Evolutionary conservation across 2,329 filamentous ascomycete genomes (phyloP).

Genomic region (Fusarium sp.): DNA sequence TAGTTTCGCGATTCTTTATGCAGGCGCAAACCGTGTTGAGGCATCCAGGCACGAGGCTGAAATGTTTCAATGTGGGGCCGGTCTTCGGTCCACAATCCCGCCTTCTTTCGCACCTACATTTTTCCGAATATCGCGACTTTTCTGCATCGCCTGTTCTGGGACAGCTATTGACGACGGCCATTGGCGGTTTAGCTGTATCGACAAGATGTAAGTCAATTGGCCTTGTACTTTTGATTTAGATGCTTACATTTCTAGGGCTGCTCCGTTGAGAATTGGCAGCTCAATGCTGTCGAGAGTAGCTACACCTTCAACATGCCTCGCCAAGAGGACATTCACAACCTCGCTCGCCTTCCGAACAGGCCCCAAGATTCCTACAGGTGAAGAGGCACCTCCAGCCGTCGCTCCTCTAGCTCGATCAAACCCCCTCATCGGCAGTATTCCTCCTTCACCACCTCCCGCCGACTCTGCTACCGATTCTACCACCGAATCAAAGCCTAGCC

Average conservation of each 20-base stretch:
- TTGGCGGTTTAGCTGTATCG: conserved; percentile 22
- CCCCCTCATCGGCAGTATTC: background rate
- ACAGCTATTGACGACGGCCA: conserved; percentile 34
- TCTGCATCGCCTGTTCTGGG: conserved; percentile 22
- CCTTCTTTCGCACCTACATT: conserved; percentile 45
- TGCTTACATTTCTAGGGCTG: conserved; percentile 40
- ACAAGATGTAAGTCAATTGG: conserved; percentile 34
- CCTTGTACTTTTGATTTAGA: rapidly evolving
- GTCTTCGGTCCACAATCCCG: conserved; percentile 18
- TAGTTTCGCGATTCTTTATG: conserved; percentile 8
- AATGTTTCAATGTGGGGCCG: conserved; percentile 39
- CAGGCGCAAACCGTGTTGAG: conserved; percentile 32
- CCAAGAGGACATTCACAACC: conserved; percentile 47
- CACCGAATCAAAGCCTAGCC: conserved; percentile 1
- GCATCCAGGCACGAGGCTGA: conserved; percentile 42
- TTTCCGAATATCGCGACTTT: conserved; percentile 44
- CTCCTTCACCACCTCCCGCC: conserved; percentile 22
- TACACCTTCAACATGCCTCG: conserved; percentile 31
- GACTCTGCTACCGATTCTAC: background rate
- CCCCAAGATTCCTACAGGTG: conserved; percentile 6
- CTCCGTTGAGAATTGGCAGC: conserved; percentile 43
- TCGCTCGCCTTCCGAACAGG: conserved; percentile 43
- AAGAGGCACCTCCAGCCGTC: conserved; percentile 2
- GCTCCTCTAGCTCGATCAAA: conserved; percentile 14
- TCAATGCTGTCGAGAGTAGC: conserved; percentile 46